These are phyloP conservation scores for Grosmannia serpens DNA, from an alignment of 2,329 filamentous ascomycete genomes.

Conservation along the genomic window DNA sequence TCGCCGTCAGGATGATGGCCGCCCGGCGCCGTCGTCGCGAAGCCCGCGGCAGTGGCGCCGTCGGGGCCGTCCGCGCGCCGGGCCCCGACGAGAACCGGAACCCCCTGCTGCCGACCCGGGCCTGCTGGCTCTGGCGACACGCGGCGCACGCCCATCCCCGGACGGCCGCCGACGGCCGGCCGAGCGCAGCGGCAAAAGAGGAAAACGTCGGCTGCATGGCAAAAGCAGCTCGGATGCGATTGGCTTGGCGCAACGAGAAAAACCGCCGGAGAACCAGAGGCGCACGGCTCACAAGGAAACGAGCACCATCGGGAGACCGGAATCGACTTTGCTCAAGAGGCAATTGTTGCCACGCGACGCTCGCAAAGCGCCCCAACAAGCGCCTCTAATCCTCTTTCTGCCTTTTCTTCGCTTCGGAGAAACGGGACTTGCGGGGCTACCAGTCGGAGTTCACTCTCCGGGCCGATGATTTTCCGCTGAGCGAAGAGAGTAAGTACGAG, in stretches of 20 bases:
- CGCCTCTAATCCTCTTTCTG: too few species aligned
- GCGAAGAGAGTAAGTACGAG: too few species aligned
- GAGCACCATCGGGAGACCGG: too few species aligned
- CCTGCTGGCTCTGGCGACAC: constrained; percentile 7
- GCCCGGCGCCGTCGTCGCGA: constrained; percentile 13
- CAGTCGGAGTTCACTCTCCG: too few species aligned
- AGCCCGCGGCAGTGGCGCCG: background rate
- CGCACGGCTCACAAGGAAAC: too few species aligned
- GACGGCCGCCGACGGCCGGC: background rate
- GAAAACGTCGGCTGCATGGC: background rate
- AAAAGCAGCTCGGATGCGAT: background rate
- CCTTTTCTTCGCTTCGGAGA: too few species aligned
- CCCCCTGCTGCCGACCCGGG: background rate
- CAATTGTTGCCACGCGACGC: too few species aligned
- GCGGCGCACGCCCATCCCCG: constrained; percentile 9
- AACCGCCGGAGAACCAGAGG: too few species aligned
- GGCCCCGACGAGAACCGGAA: background rate
- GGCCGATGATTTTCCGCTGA: too few species aligned
- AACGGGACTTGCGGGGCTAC: background rate
- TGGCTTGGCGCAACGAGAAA: background rate
- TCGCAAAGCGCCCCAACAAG: too few species aligned
- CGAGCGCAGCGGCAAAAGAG: constrained; percentile 1
- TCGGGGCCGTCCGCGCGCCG: background rate
- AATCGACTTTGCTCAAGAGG: too few species aligned
- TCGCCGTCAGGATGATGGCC: constrained; percentile 35